Conservation (phyloP, 148 eudicot species). For the Camellia granthamiana region DNA sequence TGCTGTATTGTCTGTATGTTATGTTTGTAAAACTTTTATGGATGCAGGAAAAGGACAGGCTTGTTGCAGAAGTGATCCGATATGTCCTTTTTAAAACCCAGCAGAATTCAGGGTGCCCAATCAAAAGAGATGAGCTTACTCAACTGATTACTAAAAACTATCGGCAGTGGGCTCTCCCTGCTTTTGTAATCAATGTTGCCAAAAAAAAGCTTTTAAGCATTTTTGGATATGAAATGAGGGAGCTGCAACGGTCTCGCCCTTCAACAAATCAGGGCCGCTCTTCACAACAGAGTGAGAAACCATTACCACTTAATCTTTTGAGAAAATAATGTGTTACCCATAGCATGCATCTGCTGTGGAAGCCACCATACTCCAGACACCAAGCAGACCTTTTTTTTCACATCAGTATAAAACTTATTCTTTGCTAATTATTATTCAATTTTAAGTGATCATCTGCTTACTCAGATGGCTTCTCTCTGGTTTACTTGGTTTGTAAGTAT, state of each 20-base stretch:
- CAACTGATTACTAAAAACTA: slow-evolving; percentile 74
- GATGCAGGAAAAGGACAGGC: slow-evolving; percentile 74
- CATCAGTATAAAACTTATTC: background rate
- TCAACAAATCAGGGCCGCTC: slow-evolving; percentile 47
- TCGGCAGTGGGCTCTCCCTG: slow-evolving; percentile 69
- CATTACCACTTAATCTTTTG: background rate
- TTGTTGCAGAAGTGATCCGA: slow-evolving; percentile 80
- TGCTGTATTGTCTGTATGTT: slow-evolving; percentile 1
- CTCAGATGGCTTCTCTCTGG: background rate
- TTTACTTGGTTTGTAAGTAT: background rate
- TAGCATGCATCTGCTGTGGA: background rate
- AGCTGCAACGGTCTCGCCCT: slow-evolving; percentile 75
- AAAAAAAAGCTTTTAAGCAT: slow-evolving; percentile 56
- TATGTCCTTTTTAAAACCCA: slow-evolving; percentile 78
- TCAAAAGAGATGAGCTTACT: slow-evolving; percentile 79
- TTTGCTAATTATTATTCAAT: background rate
- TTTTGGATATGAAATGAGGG: slow-evolving; percentile 91
- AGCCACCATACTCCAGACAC: slow-evolving; percentile 1
- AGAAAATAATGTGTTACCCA: background rate
- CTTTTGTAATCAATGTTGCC: slow-evolving; percentile 78
- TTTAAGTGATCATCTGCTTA: background rate
- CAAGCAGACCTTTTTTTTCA: background rate
- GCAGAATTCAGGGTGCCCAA: slow-evolving; percentile 86
- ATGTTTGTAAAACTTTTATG: slow-evolving; percentile 4
- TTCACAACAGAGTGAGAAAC: slow-evolving; percentile 63